Evolutionary conservation across 805 yeast genomes (phyloP).

Genomic region (Monosporozyma solicola): DNA sequence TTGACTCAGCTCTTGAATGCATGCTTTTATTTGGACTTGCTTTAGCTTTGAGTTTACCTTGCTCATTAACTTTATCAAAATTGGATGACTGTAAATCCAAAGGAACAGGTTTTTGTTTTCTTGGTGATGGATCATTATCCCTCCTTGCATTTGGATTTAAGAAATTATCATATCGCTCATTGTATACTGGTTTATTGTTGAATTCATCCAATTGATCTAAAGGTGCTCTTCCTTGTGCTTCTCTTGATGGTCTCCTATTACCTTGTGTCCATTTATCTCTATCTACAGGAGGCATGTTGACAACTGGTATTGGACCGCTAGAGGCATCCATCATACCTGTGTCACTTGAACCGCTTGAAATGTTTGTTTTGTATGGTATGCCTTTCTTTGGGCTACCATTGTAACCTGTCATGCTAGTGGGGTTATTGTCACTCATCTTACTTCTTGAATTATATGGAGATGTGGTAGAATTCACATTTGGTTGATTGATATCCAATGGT

Average conservation of each 20-base stretch:
- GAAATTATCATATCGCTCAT: not conserved
- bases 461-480: not conserved
- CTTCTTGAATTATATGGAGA: too few relatives aligned
- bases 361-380: not conserved
- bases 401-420: not conserved
- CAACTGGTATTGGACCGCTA: not conserved
- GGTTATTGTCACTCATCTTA: not conserved
- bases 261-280: not conserved
- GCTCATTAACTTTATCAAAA: constrained; percentile 3
- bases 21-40: not conserved
- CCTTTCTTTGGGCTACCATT: not conserved
- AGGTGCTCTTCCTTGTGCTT: not conserved
- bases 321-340: not conserved
- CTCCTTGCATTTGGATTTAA: not conserved
- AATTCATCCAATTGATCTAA: not conserved
- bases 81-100: constrained; percentile 8
- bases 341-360: not conserved
- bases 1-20: not conserved
- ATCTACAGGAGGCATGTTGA: not conserved
- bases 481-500: not conserved
- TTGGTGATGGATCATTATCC: not conserved
- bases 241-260: not conserved
- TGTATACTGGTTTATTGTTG: not conserved
- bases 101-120: constrained; percentile 1
- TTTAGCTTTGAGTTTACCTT: not conserved